Base-by-base conservation (phyloP, 2,329 filamentous ascomycete genomes). In the Emericellopsis atlantica region DNA sequence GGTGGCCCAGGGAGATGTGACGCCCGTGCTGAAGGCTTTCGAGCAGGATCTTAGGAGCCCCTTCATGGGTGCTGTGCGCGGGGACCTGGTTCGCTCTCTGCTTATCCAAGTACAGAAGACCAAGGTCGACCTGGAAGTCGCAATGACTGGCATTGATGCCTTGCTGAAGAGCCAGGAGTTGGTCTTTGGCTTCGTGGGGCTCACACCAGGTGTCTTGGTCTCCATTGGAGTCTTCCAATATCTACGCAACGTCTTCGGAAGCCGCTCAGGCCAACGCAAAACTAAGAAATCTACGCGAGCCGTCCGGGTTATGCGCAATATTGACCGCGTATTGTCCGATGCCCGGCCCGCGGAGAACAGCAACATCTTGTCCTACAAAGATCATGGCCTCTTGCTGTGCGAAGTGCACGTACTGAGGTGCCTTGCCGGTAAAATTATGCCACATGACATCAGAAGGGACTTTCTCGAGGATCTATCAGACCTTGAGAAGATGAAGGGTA, bases 51-150 rank as follows among this genome's bases (percentile, higher is more conserved):
- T 98, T 34, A 76, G 83, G 40, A 82, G 70, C 37, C 92, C 92
- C 1, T 79, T 98, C 45, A 69, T 80, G 41, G 89, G 90, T 7
- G 85, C 89, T 0, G 62, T 98, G 15, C 76, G 79, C 24, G 92
- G 92, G 10, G 90, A 96, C 52, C 71, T 98, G 23, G 75, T 96
- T 31, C 81, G 90, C 40, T 88, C 90, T 5, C 75, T 98, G 23
- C 70, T 98, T 36, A 96, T 98, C 42, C 92, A 98, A 56, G 81
- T 98, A 32, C 92, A 98, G 55, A 98, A 98, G 70, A 96, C 92
- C 18, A 98, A 98, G 66, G 92, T 98, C 8, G 92, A 98, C 54
- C 79, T 98, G 11, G 92, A 98, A 60, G 81, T 96, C 45, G 92
- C 92, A 12, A 89, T 98, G 65, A 87, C 84, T 44, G 92, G 92